Evolutionary conservation across 176 grass and related monocot genomes (phyloP), one percentile per base, ranked within the genome.

Genomic region (Avena eriantha): DNA sequence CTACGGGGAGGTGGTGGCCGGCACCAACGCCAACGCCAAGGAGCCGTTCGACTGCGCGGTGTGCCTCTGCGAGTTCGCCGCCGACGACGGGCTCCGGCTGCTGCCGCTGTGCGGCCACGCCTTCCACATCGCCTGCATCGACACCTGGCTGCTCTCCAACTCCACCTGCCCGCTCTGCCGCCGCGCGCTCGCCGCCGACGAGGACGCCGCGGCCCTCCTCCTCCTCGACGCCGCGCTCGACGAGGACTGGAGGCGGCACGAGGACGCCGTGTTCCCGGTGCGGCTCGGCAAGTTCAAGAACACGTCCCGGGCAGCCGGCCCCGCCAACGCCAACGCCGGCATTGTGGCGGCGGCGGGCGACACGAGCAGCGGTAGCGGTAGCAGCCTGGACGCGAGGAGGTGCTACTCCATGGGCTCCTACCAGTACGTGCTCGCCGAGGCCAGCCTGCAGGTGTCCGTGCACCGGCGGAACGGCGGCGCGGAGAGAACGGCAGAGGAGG

Each of bases 61-160:
- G 2, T 98, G 95, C 83, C 93, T 98, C 23, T 92, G 93, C 76
- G 95, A 98, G 83, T 98, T 98, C 88, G 89, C 83, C 26, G 84
- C 82, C 23, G 95, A 98, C 18, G 95, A 98, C 82, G 91, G 91
- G 83, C 91, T 98, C 21, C 90, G 95, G 60, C 95, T 98, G 45
- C 87, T 98, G 39, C 95, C 95, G 45, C 63, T 86, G 56, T 98
- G 95, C 88, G 95, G 95, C 68, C 95, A 98, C 79, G 95, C 95
- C 33, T 98, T 98, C 82, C 95, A 98, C 84, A 77, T 98, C 71
- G 87, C 77, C 82, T 98, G 96, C 81, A 98, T 98, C 80, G 96
- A 98, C 90, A 94, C 96, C 58, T 98, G 96, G 96, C 91, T 98
- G 71, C 96, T 98, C 54, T 98, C 96, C 78, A 95, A 98, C 87